Conservation (phyloP, 352 stramenopile genomes). For the Pythium guiyangense region DNA sequence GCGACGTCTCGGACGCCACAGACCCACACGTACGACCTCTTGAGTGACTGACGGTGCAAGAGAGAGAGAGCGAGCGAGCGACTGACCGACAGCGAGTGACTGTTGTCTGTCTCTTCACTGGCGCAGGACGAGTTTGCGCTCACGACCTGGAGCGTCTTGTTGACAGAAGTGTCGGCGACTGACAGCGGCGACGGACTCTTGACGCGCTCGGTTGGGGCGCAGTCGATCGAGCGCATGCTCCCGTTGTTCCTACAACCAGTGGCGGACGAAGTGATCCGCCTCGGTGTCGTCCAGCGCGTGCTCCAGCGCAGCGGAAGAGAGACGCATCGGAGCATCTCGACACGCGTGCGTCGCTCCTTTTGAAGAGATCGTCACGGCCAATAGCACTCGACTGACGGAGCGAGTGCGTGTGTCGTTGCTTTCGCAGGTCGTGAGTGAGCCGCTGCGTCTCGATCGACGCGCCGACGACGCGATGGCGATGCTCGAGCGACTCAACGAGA, state of each 20-base stretch:
- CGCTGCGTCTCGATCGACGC: not conserved
- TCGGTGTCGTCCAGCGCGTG: constrained; percentile 35
- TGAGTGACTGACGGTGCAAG: constrained; percentile 1
- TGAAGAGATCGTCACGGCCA: too few relatives aligned
- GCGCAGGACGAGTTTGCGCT: constrained; percentile 41
- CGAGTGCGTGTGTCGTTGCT: not conserved
- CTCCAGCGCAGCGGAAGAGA: constrained; percentile 17
- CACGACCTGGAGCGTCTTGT: constrained; percentile 33
- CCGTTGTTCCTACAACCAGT: constrained; percentile 26
- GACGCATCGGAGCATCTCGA: not conserved
- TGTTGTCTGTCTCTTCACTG: not conserved
- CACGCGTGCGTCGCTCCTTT: not conserved
- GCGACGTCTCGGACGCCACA: constrained; percentile 32
- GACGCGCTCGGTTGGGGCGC: constrained; percentile 10
- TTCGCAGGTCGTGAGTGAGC: constrained; percentile 5
- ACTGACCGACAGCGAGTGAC: not conserved
- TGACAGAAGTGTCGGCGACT: constrained; percentile 20
- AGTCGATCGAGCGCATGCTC: constrained; percentile 19
- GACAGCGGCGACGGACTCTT: constrained; percentile 31
- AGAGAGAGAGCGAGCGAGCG: too few relatives aligned
- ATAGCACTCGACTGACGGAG: too few relatives aligned
- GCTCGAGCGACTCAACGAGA: constrained; percentile 5
- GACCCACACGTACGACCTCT: constrained; percentile 45
- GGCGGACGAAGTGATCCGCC: constrained; percentile 17
- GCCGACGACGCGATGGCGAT: not conserved